phyloP scores from a whole-genome alignment of 2,329 filamentous ascomycete species.

The Ophiostoma ulmi region DNA sequence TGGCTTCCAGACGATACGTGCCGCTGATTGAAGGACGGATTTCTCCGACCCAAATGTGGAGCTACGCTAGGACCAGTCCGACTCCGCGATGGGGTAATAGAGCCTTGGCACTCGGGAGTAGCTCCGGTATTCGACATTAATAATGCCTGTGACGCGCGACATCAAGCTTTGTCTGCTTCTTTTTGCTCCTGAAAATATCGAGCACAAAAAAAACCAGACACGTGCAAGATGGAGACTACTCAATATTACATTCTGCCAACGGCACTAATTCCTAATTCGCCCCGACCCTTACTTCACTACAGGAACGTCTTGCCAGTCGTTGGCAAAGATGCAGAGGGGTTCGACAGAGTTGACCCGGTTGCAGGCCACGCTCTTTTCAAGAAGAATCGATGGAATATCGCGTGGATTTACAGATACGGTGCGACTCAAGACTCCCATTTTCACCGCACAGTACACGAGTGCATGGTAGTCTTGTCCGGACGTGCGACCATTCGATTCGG shows the following conservation, averaged over 20 bases:
- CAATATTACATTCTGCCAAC: background rate
- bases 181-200: background rate
- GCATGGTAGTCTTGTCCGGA: background rate
- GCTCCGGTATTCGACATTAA: background rate
- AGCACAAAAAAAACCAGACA: background rate
- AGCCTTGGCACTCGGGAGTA: background rate
- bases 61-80: background rate
- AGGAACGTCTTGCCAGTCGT: background rate
- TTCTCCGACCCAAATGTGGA: background rate
- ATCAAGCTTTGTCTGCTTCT: too few relatives aligned
- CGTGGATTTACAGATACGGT: background rate
- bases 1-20: background rate
- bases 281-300: conserved; percentile 2
- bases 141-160: background rate
- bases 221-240: background rate
- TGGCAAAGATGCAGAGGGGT: background rate
- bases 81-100: background rate
- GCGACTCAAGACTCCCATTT: background rate
- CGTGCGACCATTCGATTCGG: background rate
- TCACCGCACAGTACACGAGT: background rate
- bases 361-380: background rate
- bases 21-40: background rate
- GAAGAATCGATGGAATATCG: background rate
- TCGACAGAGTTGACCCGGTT: background rate
- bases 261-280: background rate